Conservation (phyloP, 257 asterid genomes). For the Primulina tabacum region DNA sequence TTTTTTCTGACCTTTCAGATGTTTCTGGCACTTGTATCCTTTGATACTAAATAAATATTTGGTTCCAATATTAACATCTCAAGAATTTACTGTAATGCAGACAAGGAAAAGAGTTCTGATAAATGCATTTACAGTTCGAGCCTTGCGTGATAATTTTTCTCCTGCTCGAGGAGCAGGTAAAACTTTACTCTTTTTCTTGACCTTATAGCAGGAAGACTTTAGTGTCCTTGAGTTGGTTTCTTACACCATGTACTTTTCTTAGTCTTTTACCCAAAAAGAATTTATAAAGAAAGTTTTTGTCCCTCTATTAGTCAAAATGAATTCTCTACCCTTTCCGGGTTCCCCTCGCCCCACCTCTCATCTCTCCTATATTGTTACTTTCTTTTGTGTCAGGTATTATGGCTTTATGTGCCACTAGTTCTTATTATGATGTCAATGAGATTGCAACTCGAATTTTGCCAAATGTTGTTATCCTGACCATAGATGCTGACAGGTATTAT, state of each 20-base stretch:
- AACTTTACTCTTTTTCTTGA: slow-evolving; percentile 18
- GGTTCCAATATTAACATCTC: slow-evolving; percentile 21
- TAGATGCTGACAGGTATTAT: slow-evolving; percentile 90
- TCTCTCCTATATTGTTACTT: slow-evolving; percentile 23
- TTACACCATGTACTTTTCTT: slow-evolving; percentile 12
- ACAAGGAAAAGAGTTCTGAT: slow-evolving; percentile 93
- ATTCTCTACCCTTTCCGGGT: neutral
- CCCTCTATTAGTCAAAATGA: slow-evolving; percentile 2
- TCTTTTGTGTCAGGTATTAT: slow-evolving; percentile 63
- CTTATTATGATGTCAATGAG: slow-evolving; percentile 88
- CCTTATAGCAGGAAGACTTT: slow-evolving; percentile 9
- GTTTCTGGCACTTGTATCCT: slow-evolving; percentile 19
- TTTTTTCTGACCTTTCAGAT: slow-evolving; percentile 20
- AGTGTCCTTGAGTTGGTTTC: slow-evolving; percentile 24
- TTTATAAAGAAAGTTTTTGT: neutral
- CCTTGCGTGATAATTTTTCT: slow-evolving; percentile 92
- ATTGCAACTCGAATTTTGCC: slow-evolving; percentile 94
- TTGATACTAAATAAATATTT: slow-evolving; percentile 11
- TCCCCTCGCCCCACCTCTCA: neutral
- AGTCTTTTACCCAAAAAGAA: slow-evolving; percentile 20
- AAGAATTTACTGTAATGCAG: slow-evolving; percentile 43
- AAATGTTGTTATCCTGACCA: slow-evolving; percentile 75
- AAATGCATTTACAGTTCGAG: slow-evolving; percentile 96
- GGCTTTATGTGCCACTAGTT: slow-evolving; percentile 92
- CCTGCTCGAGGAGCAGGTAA: slow-evolving; percentile 99